Evolutionary conservation across 2,329 filamentous ascomycete genomes (phyloP).

Genomic region (Fusarium nodosum): DNA sequence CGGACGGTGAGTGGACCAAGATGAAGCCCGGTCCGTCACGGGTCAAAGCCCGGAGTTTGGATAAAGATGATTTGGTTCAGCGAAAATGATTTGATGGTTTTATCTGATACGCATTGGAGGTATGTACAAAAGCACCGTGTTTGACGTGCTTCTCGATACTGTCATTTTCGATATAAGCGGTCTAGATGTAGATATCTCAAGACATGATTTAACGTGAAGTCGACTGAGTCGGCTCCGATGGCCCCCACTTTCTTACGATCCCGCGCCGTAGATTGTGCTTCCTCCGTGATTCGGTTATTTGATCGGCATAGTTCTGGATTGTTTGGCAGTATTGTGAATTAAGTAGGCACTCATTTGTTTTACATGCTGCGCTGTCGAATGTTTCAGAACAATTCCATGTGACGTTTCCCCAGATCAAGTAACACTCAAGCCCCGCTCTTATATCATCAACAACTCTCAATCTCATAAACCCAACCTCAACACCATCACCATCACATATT

Average conservation of each 20-base stretch:
- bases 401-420: constrained; percentile 3
- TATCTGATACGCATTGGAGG: neutral
- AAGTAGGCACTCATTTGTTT: neutral
- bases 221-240: neutral
- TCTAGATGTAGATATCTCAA: neutral
- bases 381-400: neutral
- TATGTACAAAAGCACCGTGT: neutral
- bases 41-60: constrained; percentile 53
- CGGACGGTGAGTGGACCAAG: constrained; percentile 72
- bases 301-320: neutral
- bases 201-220: neutral
- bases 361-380: too few species aligned
- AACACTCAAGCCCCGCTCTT: constrained; percentile 6
- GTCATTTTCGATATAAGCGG: constrained; percentile 20
- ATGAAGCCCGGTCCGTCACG: constrained; percentile 74
- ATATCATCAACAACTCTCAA: constrained; percentile 12
- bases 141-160: constrained; percentile 12
- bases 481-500: constrained; percentile 15
- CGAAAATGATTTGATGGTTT: constrained; percentile 31
- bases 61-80: constrained; percentile 41
- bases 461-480: neutral
- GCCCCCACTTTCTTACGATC: constrained; percentile 1
- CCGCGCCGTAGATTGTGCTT: neutral
- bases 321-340: neutral
- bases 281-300: neutral